Percentiles rank a stretch among this genome's conserved stretches.
Conservation (phyloP, 768 basidiomycete genomes). For the Rhodosporidiobolus odoratus region DNA sequence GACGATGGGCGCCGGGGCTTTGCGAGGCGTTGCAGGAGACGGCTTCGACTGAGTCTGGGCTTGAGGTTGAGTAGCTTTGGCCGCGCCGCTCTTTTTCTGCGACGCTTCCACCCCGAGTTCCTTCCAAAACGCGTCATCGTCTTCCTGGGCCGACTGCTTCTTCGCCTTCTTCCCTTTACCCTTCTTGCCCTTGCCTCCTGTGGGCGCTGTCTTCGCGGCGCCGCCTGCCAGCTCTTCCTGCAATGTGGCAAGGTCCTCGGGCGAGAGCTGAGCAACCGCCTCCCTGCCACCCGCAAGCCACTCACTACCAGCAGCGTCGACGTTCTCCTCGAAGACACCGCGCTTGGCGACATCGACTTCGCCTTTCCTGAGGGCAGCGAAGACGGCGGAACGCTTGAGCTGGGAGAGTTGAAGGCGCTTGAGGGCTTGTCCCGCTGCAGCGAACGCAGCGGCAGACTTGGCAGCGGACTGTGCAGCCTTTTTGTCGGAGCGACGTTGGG, state of each 20-base stretch:
- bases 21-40: not conserved
- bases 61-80: not conserved
- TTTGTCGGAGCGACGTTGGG: slow-evolving; percentile 22
- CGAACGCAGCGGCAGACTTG: slow-evolving; percentile 4
- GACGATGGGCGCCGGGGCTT: too few relatives aligned
- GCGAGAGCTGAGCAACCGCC: slow-evolving; percentile 47
- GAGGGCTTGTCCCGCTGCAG: not conserved
- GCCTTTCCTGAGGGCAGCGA: slow-evolving; percentile 60
- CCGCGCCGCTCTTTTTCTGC: not conserved
- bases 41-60: not conserved
- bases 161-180: slow-evolving; percentile 48
- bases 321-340: slow-evolving; percentile 62
- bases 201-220: not conserved
- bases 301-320: slow-evolving; percentile 70
- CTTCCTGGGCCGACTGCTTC: slow-evolving; percentile 45
- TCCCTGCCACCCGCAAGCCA: slow-evolving; percentile 51
- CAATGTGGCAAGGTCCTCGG: not conserved
- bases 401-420: slow-evolving; percentile 52
- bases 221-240: not conserved
- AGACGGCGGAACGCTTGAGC: slow-evolving; percentile 57
- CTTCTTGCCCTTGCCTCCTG: not conserved
- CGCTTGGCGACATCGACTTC: slow-evolving; percentile 57
- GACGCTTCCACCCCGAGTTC: not conserved
- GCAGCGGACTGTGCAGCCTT: not conserved
- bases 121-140: not conserved